Evolutionary conservation across 805 yeast genomes (phyloP).

Genomic region (Teunomyces kruisii): DNA sequence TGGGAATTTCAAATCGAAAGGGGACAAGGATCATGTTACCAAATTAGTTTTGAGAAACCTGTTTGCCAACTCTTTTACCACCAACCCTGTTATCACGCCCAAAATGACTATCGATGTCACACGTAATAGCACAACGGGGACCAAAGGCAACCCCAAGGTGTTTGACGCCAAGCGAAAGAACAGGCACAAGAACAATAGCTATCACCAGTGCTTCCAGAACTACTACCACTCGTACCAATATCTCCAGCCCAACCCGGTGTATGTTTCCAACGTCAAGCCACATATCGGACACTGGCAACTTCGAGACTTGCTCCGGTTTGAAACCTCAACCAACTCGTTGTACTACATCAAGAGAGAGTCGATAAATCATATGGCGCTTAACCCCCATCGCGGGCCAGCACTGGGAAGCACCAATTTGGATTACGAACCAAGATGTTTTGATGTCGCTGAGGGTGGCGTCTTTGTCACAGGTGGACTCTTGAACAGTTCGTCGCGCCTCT

Average conservation of each 20-base stretch:
- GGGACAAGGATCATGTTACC: slow-evolving; percentile 3
- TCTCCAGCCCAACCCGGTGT: slow-evolving; percentile 36
- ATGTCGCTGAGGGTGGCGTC: slow-evolving; percentile 49
- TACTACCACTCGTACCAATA: slow-evolving; percentile 40
- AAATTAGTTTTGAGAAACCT: neutral
- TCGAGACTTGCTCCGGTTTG: slow-evolving; percentile 67
- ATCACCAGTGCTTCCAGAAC: slow-evolving; percentile 39
- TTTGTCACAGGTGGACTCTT: slow-evolving; percentile 50
- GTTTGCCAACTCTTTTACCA: neutral
- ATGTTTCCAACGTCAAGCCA: slow-evolving; percentile 30
- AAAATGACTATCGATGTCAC: slow-evolving; percentile 6
- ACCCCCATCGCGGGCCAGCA: neutral
- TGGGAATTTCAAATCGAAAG: neutral
- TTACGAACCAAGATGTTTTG: slow-evolving; percentile 71
- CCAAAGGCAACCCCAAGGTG: neutral
- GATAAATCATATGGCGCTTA: slow-evolving; percentile 28
- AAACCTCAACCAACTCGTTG: slow-evolving; percentile 40
- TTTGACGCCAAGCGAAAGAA: neutral
- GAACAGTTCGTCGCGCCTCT: slow-evolving; percentile 37
- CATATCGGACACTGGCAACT: slow-evolving; percentile 72
- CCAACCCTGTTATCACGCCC: neutral
- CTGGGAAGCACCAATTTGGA: slow-evolving; percentile 47
- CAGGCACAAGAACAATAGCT: slow-evolving; percentile 5
- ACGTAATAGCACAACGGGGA: neutral
- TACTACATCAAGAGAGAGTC: slow-evolving; percentile 59